Evolutionary conservation across 1,284 basidiomycete genomes (phyloP), one percentile per base, ranked within the genome.

Genomic region (Trametes polyzona): DNA sequence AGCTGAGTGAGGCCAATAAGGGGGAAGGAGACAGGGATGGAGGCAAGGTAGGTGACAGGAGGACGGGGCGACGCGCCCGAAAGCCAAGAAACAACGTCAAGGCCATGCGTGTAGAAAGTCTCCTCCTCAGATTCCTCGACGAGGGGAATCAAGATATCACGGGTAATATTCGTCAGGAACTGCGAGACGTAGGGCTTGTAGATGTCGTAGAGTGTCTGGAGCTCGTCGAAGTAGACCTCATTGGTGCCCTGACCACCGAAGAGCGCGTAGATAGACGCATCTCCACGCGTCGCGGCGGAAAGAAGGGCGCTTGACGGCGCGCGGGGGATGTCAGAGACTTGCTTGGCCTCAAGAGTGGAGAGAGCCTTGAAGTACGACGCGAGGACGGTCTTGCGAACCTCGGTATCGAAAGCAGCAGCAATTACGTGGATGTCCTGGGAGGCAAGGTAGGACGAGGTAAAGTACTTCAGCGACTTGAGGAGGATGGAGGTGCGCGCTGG

Each of bases 201-300:
- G 58, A 87, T 89, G 76, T 97, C 90, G 76, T 92, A 96, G 57
- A 99, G 87, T 41, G 80, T 79, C 77, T 97, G 92, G 19, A 99
- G 85, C 78, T 98, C 96, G 72, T 96, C 92, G 73, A 98, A 95
- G 79, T 98, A 98, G 62, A 96, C 92, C 76, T 99, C 96, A 74
- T 98, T 98, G 64, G 92, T 94, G 65, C 96, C 96, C 75, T 99
- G 96, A n/a, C 97, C 97, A 61, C 96, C 96, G 69, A 99, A 99
- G 55, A 99, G 80, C 55, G 93, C 96, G 77, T 92, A 98, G 63
- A 97, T 78, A 58, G 91, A 90, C 30, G 94, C 89, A 51, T 90
- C 81, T 50, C 87, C 86, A 23, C 83, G 76, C 55, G 79, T 75
- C 43, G 88, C 88, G 26, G 92, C 89, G 17, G 81, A 75, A 61